Conservation (phyloP, 208 protist species). For the Crithidia mellificae region DNA sequence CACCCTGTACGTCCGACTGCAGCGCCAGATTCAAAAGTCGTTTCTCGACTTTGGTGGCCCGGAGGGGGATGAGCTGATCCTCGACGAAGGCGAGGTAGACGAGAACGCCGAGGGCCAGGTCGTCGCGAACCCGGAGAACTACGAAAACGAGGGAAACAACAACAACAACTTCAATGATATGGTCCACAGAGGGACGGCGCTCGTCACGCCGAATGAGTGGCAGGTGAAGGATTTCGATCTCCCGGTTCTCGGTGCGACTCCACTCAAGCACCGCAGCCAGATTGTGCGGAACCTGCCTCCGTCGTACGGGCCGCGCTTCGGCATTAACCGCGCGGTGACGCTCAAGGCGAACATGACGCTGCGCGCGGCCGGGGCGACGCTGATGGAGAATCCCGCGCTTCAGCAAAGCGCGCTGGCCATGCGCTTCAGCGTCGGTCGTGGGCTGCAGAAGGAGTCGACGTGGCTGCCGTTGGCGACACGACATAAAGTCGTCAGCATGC, state of each 20-base stretch:
- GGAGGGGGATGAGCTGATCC: not conserved
- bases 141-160: not conserved
- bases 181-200: too few relatives aligned
- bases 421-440: conserved; percentile 59
- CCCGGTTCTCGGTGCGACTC: conserved; percentile 9
- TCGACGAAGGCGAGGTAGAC: conserved; percentile 14
- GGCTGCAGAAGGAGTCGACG: conserved; percentile 63
- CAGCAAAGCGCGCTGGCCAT: conserved; percentile 58
- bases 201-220: conserved; percentile 6
- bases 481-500: conserved; percentile 6
- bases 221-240: conserved; percentile 15
- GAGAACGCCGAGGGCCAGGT: conserved; percentile 16
- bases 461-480: conserved; percentile 66
- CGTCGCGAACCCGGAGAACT: not conserved
- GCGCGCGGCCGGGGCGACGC: conserved; percentile 6
- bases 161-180: too few relatives aligned
- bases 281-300: conserved; percentile 49
- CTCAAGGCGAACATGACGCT: conserved; percentile 23
- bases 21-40: conserved; percentile 26
- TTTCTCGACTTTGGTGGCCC: conserved; percentile 23
- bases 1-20: conserved; percentile 59
- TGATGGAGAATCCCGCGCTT: conserved; percentile 11
- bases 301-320: conserved; percentile 54
- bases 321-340: conserved; percentile 44
- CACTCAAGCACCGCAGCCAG: conserved; percentile 39